Evolutionary conservation across 441 rosid genomes (phyloP).

Genomic region (Adansonia grandidieri): DNA sequence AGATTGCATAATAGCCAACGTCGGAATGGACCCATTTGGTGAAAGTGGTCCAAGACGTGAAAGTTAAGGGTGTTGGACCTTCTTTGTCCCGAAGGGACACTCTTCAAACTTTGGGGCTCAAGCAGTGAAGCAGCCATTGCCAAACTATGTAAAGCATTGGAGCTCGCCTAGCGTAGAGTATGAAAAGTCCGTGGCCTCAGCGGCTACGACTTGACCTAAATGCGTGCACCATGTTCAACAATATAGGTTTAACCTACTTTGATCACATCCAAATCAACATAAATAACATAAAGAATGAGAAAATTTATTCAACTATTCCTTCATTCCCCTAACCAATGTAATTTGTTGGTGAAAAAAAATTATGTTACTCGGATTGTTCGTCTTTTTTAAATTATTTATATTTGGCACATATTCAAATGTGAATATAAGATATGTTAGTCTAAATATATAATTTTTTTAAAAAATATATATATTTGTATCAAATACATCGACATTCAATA

Average conservation of each 20-base stretch:
- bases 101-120: not conserved
- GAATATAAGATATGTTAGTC: not conserved
- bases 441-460: no score
- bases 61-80: not conserved
- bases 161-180: no score
- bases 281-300: not conserved
- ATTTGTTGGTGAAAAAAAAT: not conserved
- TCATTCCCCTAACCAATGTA: not conserved
- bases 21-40: conserved; percentile 14
- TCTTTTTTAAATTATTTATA: not conserved
- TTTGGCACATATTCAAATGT: no score
- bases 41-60: conserved; percentile 1
- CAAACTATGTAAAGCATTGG: not conserved
- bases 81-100: not conserved
- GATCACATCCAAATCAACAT: not conserved
- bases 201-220: not conserved
- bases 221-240: not conserved
- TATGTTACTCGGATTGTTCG: no score
- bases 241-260: not conserved
- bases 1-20: not conserved
- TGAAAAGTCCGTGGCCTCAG: not conserved
- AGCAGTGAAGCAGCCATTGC: not conserved
- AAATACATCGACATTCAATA: no score
- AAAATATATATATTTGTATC: no score
- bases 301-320: not conserved